Evolutionary conservation across 192 early-diverging fungal species (phyloP), one percentile per base, ranked within the genome.

Genomic region (Coemansia sp.): DNA sequence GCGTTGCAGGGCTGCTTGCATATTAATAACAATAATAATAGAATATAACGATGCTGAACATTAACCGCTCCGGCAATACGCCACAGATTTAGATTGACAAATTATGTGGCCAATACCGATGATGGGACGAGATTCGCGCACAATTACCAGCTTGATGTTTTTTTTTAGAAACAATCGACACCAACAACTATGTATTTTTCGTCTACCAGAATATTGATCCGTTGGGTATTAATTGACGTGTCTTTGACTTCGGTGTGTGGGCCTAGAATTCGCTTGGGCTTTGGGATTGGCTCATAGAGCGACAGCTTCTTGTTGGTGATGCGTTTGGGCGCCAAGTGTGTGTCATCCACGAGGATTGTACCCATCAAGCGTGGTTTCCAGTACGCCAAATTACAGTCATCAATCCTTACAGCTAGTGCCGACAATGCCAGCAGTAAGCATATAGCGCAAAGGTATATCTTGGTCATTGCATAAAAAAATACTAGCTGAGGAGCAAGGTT

Each of bases 341-440:
- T 41, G 19, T 40, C 37, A 31, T 74, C 70, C 1, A 80, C 65
- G 3, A 80, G n/a, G 24, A 51, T 24, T 6, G 78, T 75, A 10
- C 56, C 40, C 27, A 81, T 42, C n/a, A 81, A 40, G 5, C 51
- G 50, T 4, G 73, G 73, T 31, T 71, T 68, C 78, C 73, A 81
- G 60, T 81, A 81, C 9, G 51, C 63, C 33, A 67, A 24, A 40
- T 75, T 81, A 70, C 78, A 81, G 31, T 72, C 67, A 45, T 81
- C 78, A 8, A 60, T 60, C 24, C 59, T 36, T 35, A 56, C 53
- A 2, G 36, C 59, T 19, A 21, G 36, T 4, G 36, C 59, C 8
- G 36, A 4, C 19, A 39, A 19, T 10, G 36, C 59, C 9, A 60
- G n/a, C 19, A 60, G 59, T 17, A 17, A 19, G 17, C 35, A 35